Percentiles rank a stretch among this genome's conserved stretches.
phyloP scores from a whole-genome alignment of 2,329 filamentous ascomycete species.

The Aspergillus glaucus region DNA sequence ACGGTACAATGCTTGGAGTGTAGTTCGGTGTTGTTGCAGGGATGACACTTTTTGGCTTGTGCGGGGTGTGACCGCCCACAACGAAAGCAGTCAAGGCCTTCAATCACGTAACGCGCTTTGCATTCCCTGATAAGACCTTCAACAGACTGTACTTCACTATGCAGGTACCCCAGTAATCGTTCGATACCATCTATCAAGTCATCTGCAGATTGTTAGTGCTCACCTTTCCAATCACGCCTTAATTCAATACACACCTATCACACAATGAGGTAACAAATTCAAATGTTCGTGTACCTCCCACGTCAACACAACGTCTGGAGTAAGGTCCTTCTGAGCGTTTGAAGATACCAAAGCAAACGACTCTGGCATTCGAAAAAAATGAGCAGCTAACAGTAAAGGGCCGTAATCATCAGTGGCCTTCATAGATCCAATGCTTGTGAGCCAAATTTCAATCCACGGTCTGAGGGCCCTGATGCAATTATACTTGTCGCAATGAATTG shows the following conservation, averaged over 20 bases:
- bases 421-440: not conserved
- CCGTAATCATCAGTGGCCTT: not conserved
- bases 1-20: not conserved
- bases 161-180: not conserved
- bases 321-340: not conserved
- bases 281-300: not conserved
- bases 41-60: not conserved
- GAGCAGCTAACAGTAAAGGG: constrained; percentile 3
- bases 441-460: constrained; percentile 3
- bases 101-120: not conserved
- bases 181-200: not conserved
- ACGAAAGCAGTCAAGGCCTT: not conserved
- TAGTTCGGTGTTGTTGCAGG: not conserved
- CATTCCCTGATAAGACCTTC: not conserved
- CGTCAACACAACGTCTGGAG: not conserved
- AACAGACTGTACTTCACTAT: not conserved
- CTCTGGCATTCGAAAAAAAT: constrained; percentile 2
- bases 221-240: not conserved
- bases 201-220: not conserved
- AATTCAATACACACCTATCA: not conserved
- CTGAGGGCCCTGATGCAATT: constrained; percentile 1
- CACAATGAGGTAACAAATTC: not conserved
- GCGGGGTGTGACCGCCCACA: not conserved
- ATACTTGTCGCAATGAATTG: constrained; percentile 5
- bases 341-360: constrained; percentile 1